Evolutionary conservation across 2,329 filamentous ascomycete species (phyloP).

Genomic region (Sclerotinia spermophila): DNA sequence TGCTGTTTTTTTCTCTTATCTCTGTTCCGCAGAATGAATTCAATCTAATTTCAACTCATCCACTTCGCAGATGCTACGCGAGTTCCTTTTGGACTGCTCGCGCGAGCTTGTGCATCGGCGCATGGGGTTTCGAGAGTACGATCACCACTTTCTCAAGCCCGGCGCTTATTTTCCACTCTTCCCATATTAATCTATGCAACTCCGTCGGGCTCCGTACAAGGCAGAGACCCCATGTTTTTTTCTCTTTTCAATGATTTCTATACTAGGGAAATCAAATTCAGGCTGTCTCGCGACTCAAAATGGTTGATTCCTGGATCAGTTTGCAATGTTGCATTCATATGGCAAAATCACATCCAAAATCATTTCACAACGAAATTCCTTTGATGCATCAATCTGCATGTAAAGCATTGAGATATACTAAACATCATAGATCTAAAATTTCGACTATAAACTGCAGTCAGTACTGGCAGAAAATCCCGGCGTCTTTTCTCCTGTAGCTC

Average conservation of each 20-base stretch:
- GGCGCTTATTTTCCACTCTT: not conserved
- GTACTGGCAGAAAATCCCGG: not conserved
- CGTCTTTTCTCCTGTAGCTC: not conserved
- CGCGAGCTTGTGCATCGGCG: not conserved
- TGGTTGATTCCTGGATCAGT: not conserved
- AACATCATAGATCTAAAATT: not conserved
- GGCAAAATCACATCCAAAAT: not conserved
- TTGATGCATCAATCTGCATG: not conserved
- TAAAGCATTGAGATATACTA: no score
- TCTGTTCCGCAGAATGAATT: not conserved
- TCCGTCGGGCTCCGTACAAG: not conserved
- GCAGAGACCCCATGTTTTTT: not conserved
- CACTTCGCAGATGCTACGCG: not conserved
- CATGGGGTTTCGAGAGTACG: not conserved
- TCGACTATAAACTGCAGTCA: not conserved
- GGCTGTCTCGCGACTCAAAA: not conserved
- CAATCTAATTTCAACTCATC: not conserved
- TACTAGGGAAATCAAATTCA: not conserved
- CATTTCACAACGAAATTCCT: not conserved
- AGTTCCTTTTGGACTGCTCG: not conserved
- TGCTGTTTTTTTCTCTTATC: not conserved
- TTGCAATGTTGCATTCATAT: not conserved
- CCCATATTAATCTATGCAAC: not conserved
- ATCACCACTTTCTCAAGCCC: not conserved
- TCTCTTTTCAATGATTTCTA: not conserved